Evolutionary conservation across 148 eudicot genomes (phyloP).

Genomic region (Cornus florida): DNA sequence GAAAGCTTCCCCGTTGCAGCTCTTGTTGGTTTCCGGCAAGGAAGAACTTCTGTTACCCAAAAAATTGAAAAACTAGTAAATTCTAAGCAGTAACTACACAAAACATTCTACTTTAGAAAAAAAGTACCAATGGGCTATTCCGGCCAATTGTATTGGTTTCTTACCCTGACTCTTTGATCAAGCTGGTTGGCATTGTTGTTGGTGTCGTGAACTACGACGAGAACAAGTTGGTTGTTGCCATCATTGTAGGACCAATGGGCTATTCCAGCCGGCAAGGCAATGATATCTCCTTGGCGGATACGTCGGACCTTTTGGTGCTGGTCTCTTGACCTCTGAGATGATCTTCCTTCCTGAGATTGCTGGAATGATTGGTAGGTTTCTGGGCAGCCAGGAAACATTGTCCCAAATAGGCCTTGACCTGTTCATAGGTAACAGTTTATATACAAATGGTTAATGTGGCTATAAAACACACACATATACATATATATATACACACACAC

Average conservation of each 20-base stretch:
- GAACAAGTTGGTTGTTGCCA: slow-evolving; percentile 18
- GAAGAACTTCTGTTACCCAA: slow-evolving; percentile 26
- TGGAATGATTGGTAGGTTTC: slow-evolving; percentile 15
- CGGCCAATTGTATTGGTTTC: background rate
- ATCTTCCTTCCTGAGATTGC: background rate
- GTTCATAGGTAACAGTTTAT: background rate
- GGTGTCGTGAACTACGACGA: slow-evolving; percentile 16
- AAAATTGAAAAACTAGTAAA: too few relatives aligned
- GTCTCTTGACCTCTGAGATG: slow-evolving; percentile 9
- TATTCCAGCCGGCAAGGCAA: slow-evolving; percentile 24
- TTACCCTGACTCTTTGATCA: slow-evolving; percentile 24
- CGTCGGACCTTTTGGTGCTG: slow-evolving; percentile 29
- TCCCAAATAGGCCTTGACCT: slow-evolving; percentile 1
- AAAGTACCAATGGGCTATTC: too few relatives aligned
- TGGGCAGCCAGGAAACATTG: background rate
- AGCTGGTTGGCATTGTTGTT: slow-evolving; percentile 23
- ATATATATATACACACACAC: too few relatives aligned
- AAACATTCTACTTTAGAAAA: too few relatives aligned
- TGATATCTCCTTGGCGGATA: slow-evolving; percentile 22
- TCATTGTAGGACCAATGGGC: slow-evolving; percentile 27
- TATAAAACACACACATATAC: too few relatives aligned
- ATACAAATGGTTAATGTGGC: too few relatives aligned
- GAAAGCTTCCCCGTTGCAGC: background rate
- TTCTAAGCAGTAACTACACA: too few relatives aligned
- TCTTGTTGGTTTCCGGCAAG: slow-evolving; percentile 30